Base-by-base conservation (phyloP, 23 red algal species). In the Gracilaria gracilis region DNA sequence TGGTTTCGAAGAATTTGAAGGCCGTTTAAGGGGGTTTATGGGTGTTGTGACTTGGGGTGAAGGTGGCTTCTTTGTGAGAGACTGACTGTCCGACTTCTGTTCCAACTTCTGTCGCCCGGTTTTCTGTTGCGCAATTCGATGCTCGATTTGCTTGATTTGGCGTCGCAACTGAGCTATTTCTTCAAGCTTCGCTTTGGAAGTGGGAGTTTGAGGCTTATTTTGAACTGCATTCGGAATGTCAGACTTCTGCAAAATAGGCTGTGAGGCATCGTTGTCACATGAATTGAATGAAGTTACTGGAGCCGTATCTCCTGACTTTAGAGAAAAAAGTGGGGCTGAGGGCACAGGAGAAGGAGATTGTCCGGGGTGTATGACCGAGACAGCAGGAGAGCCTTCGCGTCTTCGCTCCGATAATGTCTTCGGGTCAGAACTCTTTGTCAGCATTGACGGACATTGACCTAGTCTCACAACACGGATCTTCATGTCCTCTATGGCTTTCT, bases 401-500 rank as follows among this genome's bases (percentile, higher is more conserved):
- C 31, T 37, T 48, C 39, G 72, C 42, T 77, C 72, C n/a, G 72
- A 46, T 1, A 77, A 51, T 25, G 72, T 15, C 27, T 31, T 88
- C 8, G 16, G 46, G 16, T 58, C 27, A 8, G 66, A 51, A 19
- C 69, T 16, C 71, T 37, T 76, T 23, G 65, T 61, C 2, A 88
- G 84, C 84, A 88, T 75, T 2, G 66, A 72, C 13, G 84, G 84
- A 77, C 84, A 88, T 47, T 88, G 59, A 5, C 84, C 84, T 14
- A 88, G 54, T 39, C 70, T 62, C 19, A 75, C 84, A 28, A 53
- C 70, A 33, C 84, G 84, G 38, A 88, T 88, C 38, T 78, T 88
- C 84, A 88, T 88, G 15, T 88, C 84, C 46, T 88, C 84, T 57
- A 88, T 88, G 13, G 55, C 37, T 46, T 61, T 46, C 35, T 88